Evolutionary conservation across 176 grass and related monocot genomes (phyloP), one percentile per base, ranked within the genome.

Genomic region (Aechmea fasciata): DNA sequence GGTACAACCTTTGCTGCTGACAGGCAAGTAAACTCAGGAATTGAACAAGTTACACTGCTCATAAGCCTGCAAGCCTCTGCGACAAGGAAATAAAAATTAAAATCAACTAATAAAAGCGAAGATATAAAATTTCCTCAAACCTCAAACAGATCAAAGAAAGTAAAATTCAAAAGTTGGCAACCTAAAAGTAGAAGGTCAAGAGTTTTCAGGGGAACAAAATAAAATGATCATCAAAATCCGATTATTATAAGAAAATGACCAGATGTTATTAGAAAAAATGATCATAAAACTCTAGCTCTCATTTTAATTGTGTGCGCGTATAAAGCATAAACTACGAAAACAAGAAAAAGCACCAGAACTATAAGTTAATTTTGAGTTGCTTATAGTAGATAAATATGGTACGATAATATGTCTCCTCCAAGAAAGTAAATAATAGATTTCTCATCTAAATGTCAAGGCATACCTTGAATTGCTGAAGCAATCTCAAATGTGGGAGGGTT

Each of bases 21-120:
- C 71, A 96, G 69, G 71, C 92, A 96, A 77, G 92, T 92, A 80
- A 92, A 96, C 73, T 96, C 88, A 79, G 92, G 92, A 80, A 96
- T 73, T 14, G 88, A 89, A 50, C 85, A 92, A 52, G 76, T 85
- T 70, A 92, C 63, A 71, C 67, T 85, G 50, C 81, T 79, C 83
- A 92, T 92, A 23, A 89, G 69, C 73, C 88, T 89, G 88, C 88
- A 96, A 79, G 86, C 85, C 64, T 89, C 92, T 96, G 85, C 57
- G 70, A 76, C 47, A 70, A 47, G 69, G 73, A 81, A 19, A 41
- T 79, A 49, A 66, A 82, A 63, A 11, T 68, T 69, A 77, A 22
- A 33, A 49, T 75, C 66, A 81, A 59, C 7, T 64, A 52, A 18
- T 19, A 82, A 48, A 23, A 11, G 0, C 19, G 26, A 6, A 2